These are phyloP conservation scores for Xylaria cubensis DNA, from an alignment of 495 filamentous ascomycete species.

Conservation along the genomic window DNA sequence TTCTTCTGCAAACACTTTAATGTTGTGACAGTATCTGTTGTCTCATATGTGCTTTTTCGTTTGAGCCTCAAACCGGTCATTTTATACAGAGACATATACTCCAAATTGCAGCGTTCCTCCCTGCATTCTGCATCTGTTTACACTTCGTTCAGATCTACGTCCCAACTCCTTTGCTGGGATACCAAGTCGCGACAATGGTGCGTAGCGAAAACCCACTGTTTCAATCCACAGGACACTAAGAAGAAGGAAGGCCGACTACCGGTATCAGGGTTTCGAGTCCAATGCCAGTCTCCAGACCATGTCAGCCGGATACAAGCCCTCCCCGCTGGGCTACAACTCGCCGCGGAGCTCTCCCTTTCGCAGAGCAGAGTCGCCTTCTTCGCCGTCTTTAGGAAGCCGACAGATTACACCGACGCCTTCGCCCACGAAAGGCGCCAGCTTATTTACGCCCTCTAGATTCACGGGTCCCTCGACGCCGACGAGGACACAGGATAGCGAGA, in stretches of 20 bases:
- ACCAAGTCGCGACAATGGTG: slow-evolving; percentile 22
- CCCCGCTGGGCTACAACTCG: slow-evolving; percentile 71
- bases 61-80: not conserved
- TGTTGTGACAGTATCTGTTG: not conserved
- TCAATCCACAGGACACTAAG: slow-evolving; percentile 11
- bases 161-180: slow-evolving; percentile 2
- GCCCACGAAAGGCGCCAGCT: slow-evolving; percentile 46
- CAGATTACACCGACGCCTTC: slow-evolving; percentile 46
- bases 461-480: slow-evolving; percentile 38
- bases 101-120: not conserved
- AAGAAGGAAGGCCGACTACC: not conserved
- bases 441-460: slow-evolving; percentile 48
- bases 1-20: slow-evolving; percentile 3
- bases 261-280: not conserved
- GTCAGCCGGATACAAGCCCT: slow-evolving; percentile 69
- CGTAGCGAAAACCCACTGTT: slow-evolving; percentile 23
- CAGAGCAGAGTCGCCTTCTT: slow-evolving; percentile 62
- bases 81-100: not conserved
- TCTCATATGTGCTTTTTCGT: not conserved
- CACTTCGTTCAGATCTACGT: not conserved
- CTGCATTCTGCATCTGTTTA: slow-evolving; percentile 15
- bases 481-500: slow-evolving; percentile 29
- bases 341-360: slow-evolving; percentile 79
- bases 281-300: slow-evolving; percentile 47
- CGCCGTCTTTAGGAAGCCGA: slow-evolving; percentile 52